phyloP scores from a whole-genome alignment of 2,329 filamentous ascomycete genomes.

The Penicillium sp. region DNA sequence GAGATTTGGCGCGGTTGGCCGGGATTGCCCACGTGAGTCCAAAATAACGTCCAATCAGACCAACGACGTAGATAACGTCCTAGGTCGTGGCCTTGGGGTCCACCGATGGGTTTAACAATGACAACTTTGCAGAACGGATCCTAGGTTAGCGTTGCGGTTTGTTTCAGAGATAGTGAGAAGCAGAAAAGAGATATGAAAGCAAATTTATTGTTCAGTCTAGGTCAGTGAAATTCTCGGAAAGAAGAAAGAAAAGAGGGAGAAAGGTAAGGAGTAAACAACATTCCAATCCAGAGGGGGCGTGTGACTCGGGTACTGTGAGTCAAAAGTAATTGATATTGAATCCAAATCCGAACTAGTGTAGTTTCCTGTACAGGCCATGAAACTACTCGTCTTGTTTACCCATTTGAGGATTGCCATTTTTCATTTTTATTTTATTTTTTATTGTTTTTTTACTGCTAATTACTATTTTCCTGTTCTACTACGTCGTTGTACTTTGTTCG shows the following conservation, averaged over 20 bases:
- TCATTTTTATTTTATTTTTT: no score
- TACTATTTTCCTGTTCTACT: no score
- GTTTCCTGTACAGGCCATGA: no score
- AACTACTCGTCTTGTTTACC: no score
- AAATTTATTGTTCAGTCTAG: not conserved
- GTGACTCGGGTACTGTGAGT: no score
- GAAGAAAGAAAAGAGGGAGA: not conserved
- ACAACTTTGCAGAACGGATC: not conserved
- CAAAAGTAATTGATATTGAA: no score
- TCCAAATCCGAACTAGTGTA: no score
- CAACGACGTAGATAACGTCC: not conserved
- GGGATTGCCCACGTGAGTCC: not conserved
- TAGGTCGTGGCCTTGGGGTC: not conserved
- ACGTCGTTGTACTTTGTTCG: no score
- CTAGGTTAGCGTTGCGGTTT: not conserved
- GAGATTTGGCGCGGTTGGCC: not conserved
- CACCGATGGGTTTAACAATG: not conserved
- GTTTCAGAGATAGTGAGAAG: not conserved
- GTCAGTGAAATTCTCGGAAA: not conserved
- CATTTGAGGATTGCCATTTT: no score
- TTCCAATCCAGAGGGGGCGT: not conserved
- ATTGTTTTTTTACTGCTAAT: no score
- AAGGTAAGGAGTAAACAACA: not conserved
- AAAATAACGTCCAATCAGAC: not conserved
- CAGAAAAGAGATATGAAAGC: not conserved